A percentile compares a stretch with the other conserved stretches of the same genome.
Conservation (phyloP, 2,329 filamentous ascomycete species). For the Epichloe gansuensis region DNA sequence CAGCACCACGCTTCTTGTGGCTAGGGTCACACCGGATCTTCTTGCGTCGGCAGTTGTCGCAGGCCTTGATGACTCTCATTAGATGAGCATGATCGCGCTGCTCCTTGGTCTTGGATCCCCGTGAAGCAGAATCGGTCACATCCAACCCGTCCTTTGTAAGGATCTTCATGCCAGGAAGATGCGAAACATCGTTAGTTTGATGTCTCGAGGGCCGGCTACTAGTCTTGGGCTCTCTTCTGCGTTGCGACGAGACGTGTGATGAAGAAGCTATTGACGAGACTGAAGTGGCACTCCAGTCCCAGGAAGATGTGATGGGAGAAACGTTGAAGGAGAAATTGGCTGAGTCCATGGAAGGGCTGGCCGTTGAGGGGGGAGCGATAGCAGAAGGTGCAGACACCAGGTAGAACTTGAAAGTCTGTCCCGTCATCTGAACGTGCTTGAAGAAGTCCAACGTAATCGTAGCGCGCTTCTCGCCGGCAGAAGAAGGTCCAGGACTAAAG, state of each 20-base stretch:
- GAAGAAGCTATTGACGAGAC: slow-evolving; percentile 14
- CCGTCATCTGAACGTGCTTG: slow-evolving; percentile 37
- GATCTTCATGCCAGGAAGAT: slow-evolving; percentile 52
- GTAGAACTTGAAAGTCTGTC: slow-evolving; percentile 49
- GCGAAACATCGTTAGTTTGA: slow-evolving; percentile 32
- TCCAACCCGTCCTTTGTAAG: slow-evolving; percentile 50
- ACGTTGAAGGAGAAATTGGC: slow-evolving; percentile 33
- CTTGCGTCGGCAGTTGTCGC: slow-evolving; percentile 47
- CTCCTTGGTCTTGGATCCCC: slow-evolving; percentile 54
- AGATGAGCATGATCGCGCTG: slow-evolving; percentile 54
- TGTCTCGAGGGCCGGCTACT: slow-evolving; percentile 15
- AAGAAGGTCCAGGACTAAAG: slow-evolving; percentile 39
- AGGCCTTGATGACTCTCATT: slow-evolving; percentile 57
- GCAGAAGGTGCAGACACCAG: slow-evolving; percentile 26
- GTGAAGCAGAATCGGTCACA: slow-evolving; percentile 48
- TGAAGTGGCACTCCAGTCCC: slow-evolving; percentile 29
- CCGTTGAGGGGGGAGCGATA: slow-evolving; percentile 31
- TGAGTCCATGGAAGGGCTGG: slow-evolving; percentile 28
- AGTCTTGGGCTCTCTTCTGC: slow-evolving; percentile 16
- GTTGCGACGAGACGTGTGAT: slow-evolving; percentile 17
- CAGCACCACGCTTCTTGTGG: slow-evolving; percentile 36
- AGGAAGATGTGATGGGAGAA: slow-evolving; percentile 36
- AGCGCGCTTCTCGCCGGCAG: slow-evolving; percentile 46
- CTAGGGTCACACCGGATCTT: slow-evolving; percentile 51
- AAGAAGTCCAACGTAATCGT: slow-evolving; percentile 47